phyloP scores from a whole-genome alignment of 495 filamentous ascomycete species.

The Penicillium simplicissimum region DNA sequence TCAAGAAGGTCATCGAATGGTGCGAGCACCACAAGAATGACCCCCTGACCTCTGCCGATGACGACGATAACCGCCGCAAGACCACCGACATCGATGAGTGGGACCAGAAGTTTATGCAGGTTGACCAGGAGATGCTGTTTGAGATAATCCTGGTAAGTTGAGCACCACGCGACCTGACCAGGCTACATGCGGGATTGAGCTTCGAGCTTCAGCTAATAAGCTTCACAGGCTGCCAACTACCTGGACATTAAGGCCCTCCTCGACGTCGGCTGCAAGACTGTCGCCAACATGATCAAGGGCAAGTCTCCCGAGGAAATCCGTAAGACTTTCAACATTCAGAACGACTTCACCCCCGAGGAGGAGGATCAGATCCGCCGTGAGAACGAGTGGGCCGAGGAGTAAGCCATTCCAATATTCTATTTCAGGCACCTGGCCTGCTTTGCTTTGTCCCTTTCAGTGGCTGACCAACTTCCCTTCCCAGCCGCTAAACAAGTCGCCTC shows the following conservation, averaged over 20 bases:
- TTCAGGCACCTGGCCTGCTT: not conserved
- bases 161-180: not conserved
- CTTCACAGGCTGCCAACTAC: conserved; percentile 63
- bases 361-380: conserved; percentile 71
- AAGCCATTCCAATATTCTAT: conserved; percentile 23
- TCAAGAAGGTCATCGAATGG: conserved; percentile 97
- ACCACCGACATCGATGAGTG: conserved; percentile 98
- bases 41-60: conserved; percentile 77
- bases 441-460: not conserved
- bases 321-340: conserved; percentile 74
- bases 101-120: conserved; percentile 99
- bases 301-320: conserved; percentile 74
- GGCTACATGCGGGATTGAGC: too few relatives aligned
- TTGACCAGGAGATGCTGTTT: conserved; percentile 99
- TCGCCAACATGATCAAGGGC: conserved; percentile 75
- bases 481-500: not conserved
- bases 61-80: conserved; percentile 94
- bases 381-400: conserved; percentile 76
- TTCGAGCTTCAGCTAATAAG: conserved; percentile 3
- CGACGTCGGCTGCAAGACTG: conserved; percentile 67
- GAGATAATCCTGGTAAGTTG: conserved; percentile 96
- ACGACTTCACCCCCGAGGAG: conserved; percentile 75
- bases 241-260: conserved; percentile 71
- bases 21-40: conserved; percentile 92
- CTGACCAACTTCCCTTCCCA: not conserved